Conservation (phyloP, 2,329 filamentous ascomycete genomes). For the Trichoderma brevicompactum region DNA sequence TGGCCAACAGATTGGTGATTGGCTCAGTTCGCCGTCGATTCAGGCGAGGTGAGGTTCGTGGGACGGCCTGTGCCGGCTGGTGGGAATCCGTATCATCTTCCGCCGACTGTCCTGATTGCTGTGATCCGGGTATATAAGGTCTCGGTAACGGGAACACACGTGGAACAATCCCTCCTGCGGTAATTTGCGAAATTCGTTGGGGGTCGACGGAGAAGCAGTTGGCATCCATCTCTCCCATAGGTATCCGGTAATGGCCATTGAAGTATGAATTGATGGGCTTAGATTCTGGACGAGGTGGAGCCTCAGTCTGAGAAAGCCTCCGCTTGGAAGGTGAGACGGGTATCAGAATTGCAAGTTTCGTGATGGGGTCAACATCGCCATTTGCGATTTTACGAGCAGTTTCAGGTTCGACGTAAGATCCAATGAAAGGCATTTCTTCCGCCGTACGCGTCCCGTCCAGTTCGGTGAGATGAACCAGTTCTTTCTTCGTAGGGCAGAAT, state of each 20-base stretch:
- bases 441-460: slow-evolving; percentile 65
- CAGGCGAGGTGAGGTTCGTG: slow-evolving; percentile 46
- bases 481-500: slow-evolving; percentile 74
- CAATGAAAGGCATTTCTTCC: slow-evolving; percentile 80
- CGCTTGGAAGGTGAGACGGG: slow-evolving; percentile 49
- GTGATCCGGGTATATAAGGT: slow-evolving; percentile 55
- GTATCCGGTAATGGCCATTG: slow-evolving; percentile 54
- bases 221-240: slow-evolving; percentile 65
- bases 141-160: slow-evolving; percentile 63
- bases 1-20: slow-evolving; percentile 49
- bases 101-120: slow-evolving; percentile 30
- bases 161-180: slow-evolving; percentile 54
- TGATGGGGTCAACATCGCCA: slow-evolving; percentile 88
- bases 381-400: slow-evolving; percentile 74
- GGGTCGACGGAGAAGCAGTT: slow-evolving; percentile 63
- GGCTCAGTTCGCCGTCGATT: slow-evolving; percentile 59
- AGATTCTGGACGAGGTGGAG: slow-evolving; percentile 36
- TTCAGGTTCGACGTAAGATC: slow-evolving; percentile 68
- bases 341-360: slow-evolving; percentile 68
- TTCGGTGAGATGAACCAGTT: slow-evolving; percentile 75
- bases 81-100: slow-evolving; percentile 19
- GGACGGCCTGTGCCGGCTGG: slow-evolving; percentile 30
- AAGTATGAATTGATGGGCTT: slow-evolving; percentile 63
- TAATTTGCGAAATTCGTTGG: slow-evolving; percentile 52
- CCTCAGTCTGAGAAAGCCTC: slow-evolving; percentile 44